Evolutionary conservation across 192 early-diverging fungal genomes (phyloP).

Genomic region (Helicostylum pulchrum): DNA sequence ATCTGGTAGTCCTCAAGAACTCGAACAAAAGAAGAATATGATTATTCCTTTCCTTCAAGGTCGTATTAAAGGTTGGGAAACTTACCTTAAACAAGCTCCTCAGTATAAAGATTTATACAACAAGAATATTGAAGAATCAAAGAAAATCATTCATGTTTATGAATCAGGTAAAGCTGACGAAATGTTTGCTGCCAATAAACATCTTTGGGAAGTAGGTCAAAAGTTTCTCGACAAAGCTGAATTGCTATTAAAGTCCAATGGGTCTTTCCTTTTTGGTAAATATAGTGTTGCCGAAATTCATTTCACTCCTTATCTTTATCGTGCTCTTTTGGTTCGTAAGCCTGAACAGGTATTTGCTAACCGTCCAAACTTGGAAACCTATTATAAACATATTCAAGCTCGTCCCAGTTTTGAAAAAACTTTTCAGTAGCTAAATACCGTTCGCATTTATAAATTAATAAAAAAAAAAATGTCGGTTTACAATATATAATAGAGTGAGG

Average conservation of each 20-base stretch:
- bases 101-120: constrained; percentile 12
- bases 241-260: constrained; percentile 1
- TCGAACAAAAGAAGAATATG: constrained; percentile 14
- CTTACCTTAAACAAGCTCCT: constrained; percentile 13
- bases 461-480: too few species aligned
- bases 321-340: constrained; percentile 11
- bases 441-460: too few species aligned
- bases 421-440: background rate
- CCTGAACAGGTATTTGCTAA: constrained; percentile 12
- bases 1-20: constrained; percentile 4
- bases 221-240: constrained; percentile 18
- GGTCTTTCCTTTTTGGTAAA: constrained; percentile 8
- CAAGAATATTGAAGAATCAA: constrained; percentile 6
- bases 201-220: constrained; percentile 2
- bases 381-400: constrained; percentile 15
- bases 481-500: too few species aligned
- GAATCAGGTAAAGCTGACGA: background rate
- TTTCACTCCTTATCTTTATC: constrained; percentile 19
- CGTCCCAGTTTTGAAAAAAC: constrained; percentile 13
- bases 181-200: constrained; percentile 9
- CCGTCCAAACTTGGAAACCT: constrained; percentile 14
- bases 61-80: constrained; percentile 13
- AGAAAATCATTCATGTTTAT: constrained; percentile 7
- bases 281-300: constrained; percentile 20
- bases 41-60: constrained; percentile 11